phyloP scores from a whole-genome alignment of 768 basidiomycete species.

The Asterophora parasitica region DNA sequence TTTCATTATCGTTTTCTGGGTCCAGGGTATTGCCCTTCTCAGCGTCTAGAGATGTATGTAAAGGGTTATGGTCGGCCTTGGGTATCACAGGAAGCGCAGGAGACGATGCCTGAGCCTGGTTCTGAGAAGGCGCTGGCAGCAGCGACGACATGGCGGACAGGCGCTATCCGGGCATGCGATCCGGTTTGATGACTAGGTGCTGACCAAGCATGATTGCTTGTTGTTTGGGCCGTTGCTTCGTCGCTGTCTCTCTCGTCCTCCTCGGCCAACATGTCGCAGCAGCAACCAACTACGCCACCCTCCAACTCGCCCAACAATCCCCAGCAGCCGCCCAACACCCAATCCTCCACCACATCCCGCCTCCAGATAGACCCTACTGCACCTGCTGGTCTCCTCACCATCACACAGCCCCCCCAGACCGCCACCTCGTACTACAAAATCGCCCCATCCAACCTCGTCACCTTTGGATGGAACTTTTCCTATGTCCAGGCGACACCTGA shows the following conservation, averaged over 20 bases:
- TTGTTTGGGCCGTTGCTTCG: constrained; percentile 1
- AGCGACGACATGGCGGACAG: too few species aligned
- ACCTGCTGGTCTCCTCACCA: constrained; percentile 60
- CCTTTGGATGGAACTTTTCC: constrained; percentile 91
- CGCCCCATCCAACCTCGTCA: constrained; percentile 64
- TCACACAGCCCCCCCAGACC: constrained; percentile 79
- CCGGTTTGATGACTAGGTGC: neutral
- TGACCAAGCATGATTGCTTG: constrained; percentile 13
- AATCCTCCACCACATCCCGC: constrained; percentile 12
- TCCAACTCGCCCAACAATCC: constrained; percentile 9
- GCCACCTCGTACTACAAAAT: constrained; percentile 88
- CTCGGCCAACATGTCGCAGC: constrained; percentile 3
- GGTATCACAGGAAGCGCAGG: neutral
- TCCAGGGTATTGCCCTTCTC: neutral
- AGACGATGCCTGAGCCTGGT: neutral
- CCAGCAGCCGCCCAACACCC: neutral
- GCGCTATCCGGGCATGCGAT: too few species aligned
- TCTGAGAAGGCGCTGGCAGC: too few species aligned
- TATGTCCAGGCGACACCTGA: constrained; percentile 66
- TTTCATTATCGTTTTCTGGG: neutral
- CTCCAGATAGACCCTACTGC: constrained; percentile 51
- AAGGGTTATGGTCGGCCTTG: neutral
- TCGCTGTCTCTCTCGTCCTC: neutral
- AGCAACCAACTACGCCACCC: neutral
- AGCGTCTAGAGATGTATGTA: neutral